These are phyloP conservation scores for Cladophialophora carrionii DNA, from an alignment of 2,329 filamentous ascomycete genomes.

Conservation along the genomic window DNA sequence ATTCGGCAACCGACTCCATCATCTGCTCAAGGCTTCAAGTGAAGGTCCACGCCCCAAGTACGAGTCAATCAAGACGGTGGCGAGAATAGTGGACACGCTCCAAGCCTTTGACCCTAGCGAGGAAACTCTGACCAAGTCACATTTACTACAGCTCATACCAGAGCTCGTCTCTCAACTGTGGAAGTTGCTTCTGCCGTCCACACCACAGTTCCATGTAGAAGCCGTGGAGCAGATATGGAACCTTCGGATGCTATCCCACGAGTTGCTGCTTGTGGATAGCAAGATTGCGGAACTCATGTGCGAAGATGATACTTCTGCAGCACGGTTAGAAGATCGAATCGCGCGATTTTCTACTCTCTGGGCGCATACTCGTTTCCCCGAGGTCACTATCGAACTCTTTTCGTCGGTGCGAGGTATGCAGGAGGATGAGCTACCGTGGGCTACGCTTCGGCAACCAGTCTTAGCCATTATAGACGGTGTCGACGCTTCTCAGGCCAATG, in stretches of 20 bases:
- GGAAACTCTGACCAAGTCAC: constrained; percentile 38
- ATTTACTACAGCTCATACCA: constrained; percentile 65
- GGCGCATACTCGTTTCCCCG: constrained; percentile 64
- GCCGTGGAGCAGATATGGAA: constrained; percentile 84
- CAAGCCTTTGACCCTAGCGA: constrained; percentile 38
- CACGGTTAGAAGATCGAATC: constrained; percentile 58
- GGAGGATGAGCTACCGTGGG: constrained; percentile 35
- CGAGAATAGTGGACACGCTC: constrained; percentile 29
- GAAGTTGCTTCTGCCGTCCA: constrained; percentile 76
- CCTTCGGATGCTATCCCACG: constrained; percentile 71
- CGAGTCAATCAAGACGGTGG: constrained; percentile 23
- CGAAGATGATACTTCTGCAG: constrained; percentile 42
- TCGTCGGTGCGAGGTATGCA: constrained; percentile 17
- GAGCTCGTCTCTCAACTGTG: constrained; percentile 74
- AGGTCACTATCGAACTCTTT: constrained; percentile 31
- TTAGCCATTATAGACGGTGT: constrained; percentile 30
- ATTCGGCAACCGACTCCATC: constrained; percentile 22
- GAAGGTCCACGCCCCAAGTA: constrained; percentile 13
- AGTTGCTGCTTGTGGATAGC: constrained; percentile 74
- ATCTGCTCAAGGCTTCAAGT: background rate
- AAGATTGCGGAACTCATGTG: constrained; percentile 35
- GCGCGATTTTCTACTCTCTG: constrained; percentile 76
- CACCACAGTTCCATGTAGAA: constrained; percentile 93
- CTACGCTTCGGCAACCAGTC: constrained; percentile 31
- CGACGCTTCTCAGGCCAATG: constrained; percentile 19